Evolutionary conservation across 2,329 filamentous ascomycete species (phyloP).

Genomic region (Scleromitrula shiraiana): DNA sequence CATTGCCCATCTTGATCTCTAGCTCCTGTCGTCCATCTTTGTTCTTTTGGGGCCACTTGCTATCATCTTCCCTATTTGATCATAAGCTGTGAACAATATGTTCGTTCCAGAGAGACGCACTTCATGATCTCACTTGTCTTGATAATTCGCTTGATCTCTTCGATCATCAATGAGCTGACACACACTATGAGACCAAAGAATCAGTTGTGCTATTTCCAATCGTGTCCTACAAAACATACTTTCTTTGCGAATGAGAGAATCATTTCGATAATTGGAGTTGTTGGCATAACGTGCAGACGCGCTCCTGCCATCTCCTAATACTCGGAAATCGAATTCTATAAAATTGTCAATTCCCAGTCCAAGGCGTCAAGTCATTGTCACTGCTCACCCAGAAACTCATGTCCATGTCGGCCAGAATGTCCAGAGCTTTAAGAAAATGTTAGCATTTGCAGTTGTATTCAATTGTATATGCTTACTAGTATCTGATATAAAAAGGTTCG

Average conservation of each 20-base stretch:
- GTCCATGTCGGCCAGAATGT: slow-evolving; percentile 93
- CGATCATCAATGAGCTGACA: slow-evolving; percentile 80
- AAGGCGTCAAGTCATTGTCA: neutral
- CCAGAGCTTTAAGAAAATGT: slow-evolving; percentile 63
- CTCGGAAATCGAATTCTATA: slow-evolving; percentile 91
- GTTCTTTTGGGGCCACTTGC: slow-evolving; percentile 98
- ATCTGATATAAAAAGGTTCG: slow-evolving; percentile 84
- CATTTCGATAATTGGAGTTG: slow-evolving; percentile 99
- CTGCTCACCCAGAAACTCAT: slow-evolving; percentile 83
- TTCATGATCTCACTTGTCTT: slow-evolving; percentile 97
- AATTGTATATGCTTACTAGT: slow-evolving; percentile 65
- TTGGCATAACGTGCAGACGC: slow-evolving; percentile 95
- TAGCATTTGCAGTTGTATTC: neutral
- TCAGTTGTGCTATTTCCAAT: neutral
- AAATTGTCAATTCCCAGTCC: slow-evolving; percentile 15
- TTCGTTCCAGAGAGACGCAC: slow-evolving; percentile 40
- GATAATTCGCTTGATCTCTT: slow-evolving; percentile 95
- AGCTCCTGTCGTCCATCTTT: slow-evolving; percentile 96
- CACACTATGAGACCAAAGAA: slow-evolving; percentile 60
- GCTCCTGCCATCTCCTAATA: slow-evolving; percentile 84
- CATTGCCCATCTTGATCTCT: slow-evolving; percentile 86
- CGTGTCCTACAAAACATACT: slow-evolving; percentile 51
- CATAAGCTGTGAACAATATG: slow-evolving; percentile 21
- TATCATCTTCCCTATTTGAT: slow-evolving; percentile 76
- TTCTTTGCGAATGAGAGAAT: slow-evolving; percentile 98